Conservation (phyloP, 257 asterid species). For the Nicotiana attenuata region DNA sequence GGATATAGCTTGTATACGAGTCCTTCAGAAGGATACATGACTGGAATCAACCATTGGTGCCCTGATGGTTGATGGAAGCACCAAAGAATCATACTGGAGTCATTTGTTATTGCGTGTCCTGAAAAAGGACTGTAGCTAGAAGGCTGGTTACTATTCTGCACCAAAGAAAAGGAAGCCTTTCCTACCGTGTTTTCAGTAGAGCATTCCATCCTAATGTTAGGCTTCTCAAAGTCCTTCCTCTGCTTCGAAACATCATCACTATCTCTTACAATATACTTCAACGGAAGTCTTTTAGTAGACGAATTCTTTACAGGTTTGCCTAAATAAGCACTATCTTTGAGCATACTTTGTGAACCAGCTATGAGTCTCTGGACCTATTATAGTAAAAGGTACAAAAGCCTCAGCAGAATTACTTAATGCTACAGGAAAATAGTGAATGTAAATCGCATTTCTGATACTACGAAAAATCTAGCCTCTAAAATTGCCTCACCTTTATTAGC, state of each 20-base stretch:
- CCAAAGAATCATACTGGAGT: constrained; percentile 30
- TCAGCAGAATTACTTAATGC: neutral
- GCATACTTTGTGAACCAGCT: constrained; percentile 56
- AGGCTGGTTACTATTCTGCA: constrained; percentile 33
- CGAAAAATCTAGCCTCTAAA: neutral
- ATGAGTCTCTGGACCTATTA: constrained; percentile 68
- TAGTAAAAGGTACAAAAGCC: neutral
- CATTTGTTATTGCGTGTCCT: constrained; percentile 13
- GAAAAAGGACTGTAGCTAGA: constrained; percentile 19
- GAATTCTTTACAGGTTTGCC: constrained; percentile 36
- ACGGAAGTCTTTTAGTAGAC: constrained; percentile 37
- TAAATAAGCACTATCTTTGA: constrained; percentile 35
- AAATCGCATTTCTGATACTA: neutral
- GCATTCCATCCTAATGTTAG: constrained; percentile 42
- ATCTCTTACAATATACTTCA: constrained; percentile 31
- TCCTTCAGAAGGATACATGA: constrained; percentile 83
- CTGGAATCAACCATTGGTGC: constrained; percentile 81
- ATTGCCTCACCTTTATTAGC: constrained; percentile 8
- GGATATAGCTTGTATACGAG: constrained; percentile 77
- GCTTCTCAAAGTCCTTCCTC: constrained; percentile 30
- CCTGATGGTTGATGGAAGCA: constrained; percentile 48
- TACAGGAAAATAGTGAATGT: neutral
- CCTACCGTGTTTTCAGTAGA: constrained; percentile 57
- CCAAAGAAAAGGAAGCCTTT: constrained; percentile 32
- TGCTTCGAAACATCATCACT: constrained; percentile 28